Conservation (phyloP, 2,329 filamentous ascomycete genomes). For the Didymella lethalis region DNA sequence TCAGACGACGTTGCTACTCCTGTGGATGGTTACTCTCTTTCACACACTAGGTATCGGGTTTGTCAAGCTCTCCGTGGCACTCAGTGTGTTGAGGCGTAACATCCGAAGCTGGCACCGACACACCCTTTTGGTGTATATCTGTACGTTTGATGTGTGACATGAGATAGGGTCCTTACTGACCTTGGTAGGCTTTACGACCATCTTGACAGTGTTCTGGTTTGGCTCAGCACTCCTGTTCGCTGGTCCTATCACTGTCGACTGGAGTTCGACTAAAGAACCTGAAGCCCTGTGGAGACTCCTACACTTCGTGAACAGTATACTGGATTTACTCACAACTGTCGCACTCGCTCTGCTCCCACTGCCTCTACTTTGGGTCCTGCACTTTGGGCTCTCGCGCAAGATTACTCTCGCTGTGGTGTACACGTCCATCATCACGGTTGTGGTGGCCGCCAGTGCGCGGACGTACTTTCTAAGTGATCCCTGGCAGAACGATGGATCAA, state of each 20-base stretch:
- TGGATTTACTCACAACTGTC: not conserved
- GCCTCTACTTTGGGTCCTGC: not conserved
- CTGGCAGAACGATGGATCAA: not conserved
- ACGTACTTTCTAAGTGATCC: not conserved
- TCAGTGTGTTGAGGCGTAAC: conserved; percentile 56
- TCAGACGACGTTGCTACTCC: not conserved
- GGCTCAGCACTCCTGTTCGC: conserved; percentile 58
- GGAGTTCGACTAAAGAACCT: conserved; percentile 43
- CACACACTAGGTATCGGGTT: conserved; percentile 55
- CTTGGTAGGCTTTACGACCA: conserved; percentile 26
- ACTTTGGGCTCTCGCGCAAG: not conserved
- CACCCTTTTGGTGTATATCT: conserved; percentile 53
- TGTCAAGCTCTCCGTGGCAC: conserved; percentile 58
- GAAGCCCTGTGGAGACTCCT: not conserved
- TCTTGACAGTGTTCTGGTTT: conserved; percentile 53
- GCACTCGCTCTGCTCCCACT: conserved; percentile 2
- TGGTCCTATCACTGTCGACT: conserved; percentile 54
- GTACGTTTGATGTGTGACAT: conserved; percentile 35
- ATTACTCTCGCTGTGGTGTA: not conserved
- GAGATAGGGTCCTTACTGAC: conserved; percentile 7
- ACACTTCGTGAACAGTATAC: conserved; percentile 8
- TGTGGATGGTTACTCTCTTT: conserved; percentile 50
- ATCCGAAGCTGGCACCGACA: conserved; percentile 48
- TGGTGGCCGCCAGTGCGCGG: not conserved
- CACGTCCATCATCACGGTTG: not conserved